These are phyloP conservation scores for Emericellopsis terricola DNA, from an alignment of 495 filamentous ascomycete genomes.

Conservation along the genomic window DNA sequence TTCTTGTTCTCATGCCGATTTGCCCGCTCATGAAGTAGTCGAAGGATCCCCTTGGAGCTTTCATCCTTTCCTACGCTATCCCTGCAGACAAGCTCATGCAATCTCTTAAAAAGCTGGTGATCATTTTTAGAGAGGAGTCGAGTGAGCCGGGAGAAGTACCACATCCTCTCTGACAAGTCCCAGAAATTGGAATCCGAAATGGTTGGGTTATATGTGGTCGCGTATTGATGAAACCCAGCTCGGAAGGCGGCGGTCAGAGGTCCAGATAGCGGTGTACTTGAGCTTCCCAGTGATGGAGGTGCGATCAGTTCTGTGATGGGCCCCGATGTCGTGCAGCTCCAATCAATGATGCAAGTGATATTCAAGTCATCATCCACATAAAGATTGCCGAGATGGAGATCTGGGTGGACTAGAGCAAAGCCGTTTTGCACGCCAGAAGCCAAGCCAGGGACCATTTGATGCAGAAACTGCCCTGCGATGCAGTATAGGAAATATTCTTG, in stretches of 20 bases:
- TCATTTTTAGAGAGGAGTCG: constrained; percentile 1
- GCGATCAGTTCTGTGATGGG: constrained; percentile 2
- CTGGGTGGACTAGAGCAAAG: constrained; percentile 1
- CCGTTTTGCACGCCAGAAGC: neutral
- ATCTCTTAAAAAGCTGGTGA: neutral
- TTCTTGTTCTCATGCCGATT: neutral
- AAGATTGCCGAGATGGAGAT: constrained; percentile 3
- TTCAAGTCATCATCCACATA: constrained; percentile 1
- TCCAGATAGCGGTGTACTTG: constrained; percentile 4
- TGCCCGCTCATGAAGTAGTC: neutral
- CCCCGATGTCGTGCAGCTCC: constrained; percentile 1
- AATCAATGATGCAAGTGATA: constrained; percentile 3
- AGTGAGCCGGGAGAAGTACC: constrained; percentile 1
- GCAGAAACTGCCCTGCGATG: constrained; percentile 2
- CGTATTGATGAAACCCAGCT: neutral
- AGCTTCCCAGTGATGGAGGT: constrained; percentile 2
- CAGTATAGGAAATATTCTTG: constrained; percentile 1
- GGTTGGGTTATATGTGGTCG: neutral
- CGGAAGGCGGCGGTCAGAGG: constrained; percentile 4
- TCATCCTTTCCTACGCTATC: neutral
- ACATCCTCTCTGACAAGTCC: neutral
- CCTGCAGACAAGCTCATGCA: constrained; percentile 1
- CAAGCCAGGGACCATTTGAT: constrained; percentile 1
- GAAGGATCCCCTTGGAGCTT: neutral
- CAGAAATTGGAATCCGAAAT: neutral